Evolutionary conservation across 495 filamentous ascomycete species (phyloP).

Genomic region (Hypoxylon crocopeplum): DNA sequence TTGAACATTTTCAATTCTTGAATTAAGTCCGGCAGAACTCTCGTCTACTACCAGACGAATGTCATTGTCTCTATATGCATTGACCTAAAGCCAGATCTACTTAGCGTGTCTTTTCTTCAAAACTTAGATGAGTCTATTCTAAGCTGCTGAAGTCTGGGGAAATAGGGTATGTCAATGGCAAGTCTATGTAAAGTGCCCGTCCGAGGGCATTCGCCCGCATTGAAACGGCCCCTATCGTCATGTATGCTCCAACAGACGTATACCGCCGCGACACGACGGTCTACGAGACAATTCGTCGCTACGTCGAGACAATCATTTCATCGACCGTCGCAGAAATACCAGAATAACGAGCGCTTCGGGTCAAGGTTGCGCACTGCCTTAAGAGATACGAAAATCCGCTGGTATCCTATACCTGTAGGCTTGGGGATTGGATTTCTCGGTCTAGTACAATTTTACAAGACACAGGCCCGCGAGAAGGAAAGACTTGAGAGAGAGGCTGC

Average conservation of each 20-base stretch:
- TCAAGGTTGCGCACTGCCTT: constrained; percentile 52
- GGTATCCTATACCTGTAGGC: constrained; percentile 94
- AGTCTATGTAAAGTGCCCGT: constrained; percentile 15
- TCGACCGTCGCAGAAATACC: constrained; percentile 41
- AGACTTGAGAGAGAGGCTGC: constrained; percentile 59
- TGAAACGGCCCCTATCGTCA: constrained; percentile 13
- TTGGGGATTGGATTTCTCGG: constrained; percentile 90
- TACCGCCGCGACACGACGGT: constrained; percentile 15
- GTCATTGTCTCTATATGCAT: constrained; percentile 5
- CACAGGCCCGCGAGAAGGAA: constrained; percentile 64
- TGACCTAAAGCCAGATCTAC: constrained; percentile 14
- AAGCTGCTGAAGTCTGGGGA: no score
- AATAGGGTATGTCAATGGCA: constrained; percentile 29
- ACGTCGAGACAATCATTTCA: constrained; percentile 26
- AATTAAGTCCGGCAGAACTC: constrained; percentile 13
- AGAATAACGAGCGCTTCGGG: constrained; percentile 49
- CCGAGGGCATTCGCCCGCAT: constrained; percentile 12
- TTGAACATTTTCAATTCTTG: constrained; percentile 3
- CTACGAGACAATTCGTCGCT: constrained; percentile 20
- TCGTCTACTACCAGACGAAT: no score
- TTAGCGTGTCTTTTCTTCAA: constrained; percentile 10
- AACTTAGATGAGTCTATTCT: no score
- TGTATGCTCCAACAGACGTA: constrained; percentile 27
- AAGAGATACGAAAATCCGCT: constrained; percentile 79
- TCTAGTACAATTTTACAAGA: constrained; percentile 81